phyloP scores from a whole-genome alignment of 1,284 basidiomycete genomes.

The Cryptococcus sp. region DNA sequence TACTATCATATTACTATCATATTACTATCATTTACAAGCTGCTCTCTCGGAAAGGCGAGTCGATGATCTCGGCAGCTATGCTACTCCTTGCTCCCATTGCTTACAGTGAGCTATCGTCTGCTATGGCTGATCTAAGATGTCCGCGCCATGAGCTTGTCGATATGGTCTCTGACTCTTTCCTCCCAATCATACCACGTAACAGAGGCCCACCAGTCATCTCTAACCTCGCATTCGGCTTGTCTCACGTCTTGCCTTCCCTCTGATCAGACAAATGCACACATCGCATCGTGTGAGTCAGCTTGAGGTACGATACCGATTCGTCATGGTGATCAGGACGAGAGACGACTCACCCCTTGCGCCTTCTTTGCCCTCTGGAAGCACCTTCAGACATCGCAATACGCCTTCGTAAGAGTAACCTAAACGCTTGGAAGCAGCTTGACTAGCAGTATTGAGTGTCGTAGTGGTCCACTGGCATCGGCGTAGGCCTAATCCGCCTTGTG shows the following conservation, averaged over 20 bases:
- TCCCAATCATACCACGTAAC: constrained; percentile 49
- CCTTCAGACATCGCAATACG: constrained; percentile 29
- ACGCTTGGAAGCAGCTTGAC: constrained; percentile 31
- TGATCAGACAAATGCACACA: constrained; percentile 6
- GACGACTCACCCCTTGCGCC: constrained; percentile 36
- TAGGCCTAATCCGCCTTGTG: constrained; percentile 40
- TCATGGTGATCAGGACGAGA: neutral
- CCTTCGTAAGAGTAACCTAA: constrained; percentile 43
- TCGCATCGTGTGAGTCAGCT: no score
- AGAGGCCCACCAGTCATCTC: constrained; percentile 41
- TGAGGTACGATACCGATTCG: no score
- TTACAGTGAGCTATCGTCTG: no score
- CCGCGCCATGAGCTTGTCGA: constrained; percentile 26
- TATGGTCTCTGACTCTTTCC: constrained; percentile 33
- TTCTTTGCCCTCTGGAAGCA: constrained; percentile 33
- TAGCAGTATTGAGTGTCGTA: constrained; percentile 35
- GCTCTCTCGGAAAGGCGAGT: no score
- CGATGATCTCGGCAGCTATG: no score
- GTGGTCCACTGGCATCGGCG: constrained; percentile 47
- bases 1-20: no score
- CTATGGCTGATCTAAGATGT: neutral
- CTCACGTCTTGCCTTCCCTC: constrained; percentile 30
- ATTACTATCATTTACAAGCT: no score
- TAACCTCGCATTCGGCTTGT: constrained; percentile 23
- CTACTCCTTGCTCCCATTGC: no score